Evolutionary conservation across 805 yeast species (phyloP).

Genomic region (Candida broadrunensis): DNA sequence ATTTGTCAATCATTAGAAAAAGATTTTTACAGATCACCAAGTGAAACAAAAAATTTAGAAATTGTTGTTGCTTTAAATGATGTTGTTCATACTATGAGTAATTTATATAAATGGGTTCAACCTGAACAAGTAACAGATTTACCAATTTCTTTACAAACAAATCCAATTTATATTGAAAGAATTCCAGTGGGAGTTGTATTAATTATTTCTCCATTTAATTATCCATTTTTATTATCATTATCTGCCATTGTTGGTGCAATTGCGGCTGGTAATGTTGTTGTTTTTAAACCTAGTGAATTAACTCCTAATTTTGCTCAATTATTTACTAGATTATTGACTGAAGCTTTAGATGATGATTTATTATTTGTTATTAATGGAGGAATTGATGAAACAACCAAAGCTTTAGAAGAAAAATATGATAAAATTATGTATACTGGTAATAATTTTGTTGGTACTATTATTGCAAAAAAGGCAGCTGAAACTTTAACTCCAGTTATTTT

Average conservation of each 20-base stretch:
- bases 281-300: slow-evolving; percentile 72
- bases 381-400: slow-evolving; percentile 53
- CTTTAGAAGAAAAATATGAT: slow-evolving; percentile 68
- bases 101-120: slow-evolving; percentile 59
- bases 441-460: slow-evolving; percentile 67
- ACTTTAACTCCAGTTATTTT: slow-evolving; percentile 74
- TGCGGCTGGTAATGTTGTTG: slow-evolving; percentile 81
- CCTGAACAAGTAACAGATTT: slow-evolving; percentile 41
- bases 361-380: slow-evolving; percentile 73
- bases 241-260: slow-evolving; percentile 75
- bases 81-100: slow-evolving; percentile 54
- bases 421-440: slow-evolving; percentile 87
- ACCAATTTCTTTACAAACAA: slow-evolving; percentile 32
- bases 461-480: slow-evolving; percentile 81
- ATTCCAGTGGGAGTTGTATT: slow-evolving; percentile 63
- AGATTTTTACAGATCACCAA: slow-evolving; percentile 66
- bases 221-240: slow-evolving; percentile 64
- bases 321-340: slow-evolving; percentile 53
- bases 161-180: slow-evolving; percentile 31
- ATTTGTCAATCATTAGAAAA: slow-evolving; percentile 55
- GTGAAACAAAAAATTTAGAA: slow-evolving; percentile 66
- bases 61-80: slow-evolving; percentile 50
- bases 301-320: slow-evolving; percentile 59
- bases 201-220: slow-evolving; percentile 78
- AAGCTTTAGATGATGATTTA: slow-evolving; percentile 54